These are phyloP conservation scores for Kitagawia praeruptora DNA, from an alignment of 129 eudicot species.

Conservation along the genomic window DNA sequence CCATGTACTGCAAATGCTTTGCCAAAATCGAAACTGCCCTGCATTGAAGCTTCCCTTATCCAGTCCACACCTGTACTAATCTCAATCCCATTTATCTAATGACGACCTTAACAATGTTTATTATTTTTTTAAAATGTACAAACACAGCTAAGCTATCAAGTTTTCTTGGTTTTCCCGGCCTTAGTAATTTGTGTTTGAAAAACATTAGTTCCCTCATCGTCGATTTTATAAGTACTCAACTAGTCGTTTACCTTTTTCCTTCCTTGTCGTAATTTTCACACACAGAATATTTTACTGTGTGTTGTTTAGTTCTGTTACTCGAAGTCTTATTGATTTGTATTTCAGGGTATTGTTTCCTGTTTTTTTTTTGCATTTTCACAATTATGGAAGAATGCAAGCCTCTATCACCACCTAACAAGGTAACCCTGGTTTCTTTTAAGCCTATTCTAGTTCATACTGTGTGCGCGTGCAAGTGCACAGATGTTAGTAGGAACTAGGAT, in stretches of 20 bases:
- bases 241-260: not conserved
- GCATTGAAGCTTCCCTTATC: constrained; percentile 1
- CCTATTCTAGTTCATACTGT: not conserved
- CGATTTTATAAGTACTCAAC: not conserved
- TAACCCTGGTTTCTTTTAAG: not conserved
- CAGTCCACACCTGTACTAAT: not conserved
- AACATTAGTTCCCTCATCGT: not conserved
- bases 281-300: not conserved
- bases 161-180: constrained; percentile 6
- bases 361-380: not conserved
- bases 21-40: constrained; percentile 5
- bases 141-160: constrained; percentile 3
- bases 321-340: not conserved
- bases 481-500: not conserved
- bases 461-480: not conserved
- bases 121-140: not conserved
- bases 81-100: not conserved
- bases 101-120: not conserved
- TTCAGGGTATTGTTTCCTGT: not conserved
- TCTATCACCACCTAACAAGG: constrained; percentile 15
- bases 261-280: not conserved
- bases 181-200: not conserved
- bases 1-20: not conserved
- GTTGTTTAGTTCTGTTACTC: not conserved
- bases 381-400: constrained; percentile 9